Base-by-base conservation (phyloP, 345 rosid species). In the Erodium maritimum region DNA sequence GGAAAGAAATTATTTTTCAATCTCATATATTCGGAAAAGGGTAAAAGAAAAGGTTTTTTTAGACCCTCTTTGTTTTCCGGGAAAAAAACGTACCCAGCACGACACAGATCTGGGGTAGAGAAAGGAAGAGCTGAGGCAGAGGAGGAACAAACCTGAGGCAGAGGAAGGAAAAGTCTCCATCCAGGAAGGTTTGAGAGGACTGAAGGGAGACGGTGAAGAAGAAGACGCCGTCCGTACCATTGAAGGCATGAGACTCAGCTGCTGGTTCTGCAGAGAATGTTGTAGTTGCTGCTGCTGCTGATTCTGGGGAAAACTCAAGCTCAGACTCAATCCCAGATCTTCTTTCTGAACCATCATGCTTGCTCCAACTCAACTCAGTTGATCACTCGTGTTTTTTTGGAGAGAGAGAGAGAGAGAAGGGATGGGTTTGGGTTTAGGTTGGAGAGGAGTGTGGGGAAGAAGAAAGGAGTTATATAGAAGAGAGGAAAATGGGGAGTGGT, bases 241-340 rank as follows among this genome's bases (percentile, higher is more conserved):
- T 13, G 81, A 71, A 5, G 90, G 70, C 73, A 65, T 67, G 33
- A 74, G 87, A 72, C 82, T 81, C n/a, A 80, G 78, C 70, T 86
- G 88, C 23, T 66, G 63, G 61, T 80, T 57, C 19, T 37, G 37
- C 4, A 19, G 59, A 22, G 57, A 23, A 52, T 62, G 5, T 29
- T 29, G 37, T 29, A 50, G 68, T 10, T 58, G 68, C 5, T 16
- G 56, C 17, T 33, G 46, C 50, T 59, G 59, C 17, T 65, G 64
- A 16, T 69, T 69, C 59, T 76, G 78, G 20, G 85, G 78, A 37
- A 70, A 75, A 62, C 76, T 83, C 75, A 84, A 73, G 71, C 95
- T 70, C 24, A 88, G 64, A 69, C 90, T 82, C 72, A 91, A 68
- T 63, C 98, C 91, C 74, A 91, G 73, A 68, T 84, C 96, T 45